Evolutionary conservation across 2,329 filamentous ascomycete genomes (phyloP).

Genomic region (Cordyceps militaris): DNA sequence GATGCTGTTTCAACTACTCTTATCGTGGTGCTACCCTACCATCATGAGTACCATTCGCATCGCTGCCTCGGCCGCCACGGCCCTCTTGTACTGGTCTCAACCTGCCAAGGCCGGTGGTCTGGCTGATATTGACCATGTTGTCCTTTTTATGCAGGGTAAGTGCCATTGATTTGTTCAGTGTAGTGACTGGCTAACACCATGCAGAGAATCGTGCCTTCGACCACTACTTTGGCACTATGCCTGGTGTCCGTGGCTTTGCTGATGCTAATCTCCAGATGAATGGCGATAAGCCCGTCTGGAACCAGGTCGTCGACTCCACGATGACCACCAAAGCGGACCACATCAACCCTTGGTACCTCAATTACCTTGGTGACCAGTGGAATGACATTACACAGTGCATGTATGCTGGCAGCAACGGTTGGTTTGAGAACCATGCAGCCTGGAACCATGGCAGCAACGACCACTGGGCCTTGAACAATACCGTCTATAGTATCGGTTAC

Average conservation of each 20-base stretch:
- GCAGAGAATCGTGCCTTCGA: conserved; percentile 31
- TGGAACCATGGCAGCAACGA: conserved; percentile 45
- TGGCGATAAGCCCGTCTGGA: conserved; percentile 36
- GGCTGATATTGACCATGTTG: conserved; percentile 46
- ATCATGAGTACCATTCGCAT: conserved; percentile 10
- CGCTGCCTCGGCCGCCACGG: neutral
- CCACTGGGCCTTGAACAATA: conserved; percentile 47
- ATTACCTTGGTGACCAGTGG: conserved; percentile 45
- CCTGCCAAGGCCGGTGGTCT: conserved; percentile 4
- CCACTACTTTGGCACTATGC: conserved; percentile 50
- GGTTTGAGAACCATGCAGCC: conserved; percentile 43
- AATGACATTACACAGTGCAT: conserved; percentile 47
- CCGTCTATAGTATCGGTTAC: conserved; percentile 46
- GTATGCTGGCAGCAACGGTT: conserved; percentile 43
- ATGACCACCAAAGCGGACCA: conserved; percentile 33
- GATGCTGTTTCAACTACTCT: conserved; percentile 2
- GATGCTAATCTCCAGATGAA: conserved; percentile 49
- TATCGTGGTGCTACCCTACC: neutral
- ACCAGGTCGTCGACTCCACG: conserved; percentile 35
- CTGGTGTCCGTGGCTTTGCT: conserved; percentile 46
- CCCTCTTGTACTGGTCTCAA: conserved; percentile 1
- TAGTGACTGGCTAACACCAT: neutral
- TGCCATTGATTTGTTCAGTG: neutral
- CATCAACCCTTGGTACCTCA: conserved; percentile 47
- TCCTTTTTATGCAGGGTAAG: conserved; percentile 48